Evolutionary conservation across 768 basidiomycete genomes (phyloP), one percentile per base, ranked within the genome.

Genomic region (Lyophyllum shimeji): DNA sequence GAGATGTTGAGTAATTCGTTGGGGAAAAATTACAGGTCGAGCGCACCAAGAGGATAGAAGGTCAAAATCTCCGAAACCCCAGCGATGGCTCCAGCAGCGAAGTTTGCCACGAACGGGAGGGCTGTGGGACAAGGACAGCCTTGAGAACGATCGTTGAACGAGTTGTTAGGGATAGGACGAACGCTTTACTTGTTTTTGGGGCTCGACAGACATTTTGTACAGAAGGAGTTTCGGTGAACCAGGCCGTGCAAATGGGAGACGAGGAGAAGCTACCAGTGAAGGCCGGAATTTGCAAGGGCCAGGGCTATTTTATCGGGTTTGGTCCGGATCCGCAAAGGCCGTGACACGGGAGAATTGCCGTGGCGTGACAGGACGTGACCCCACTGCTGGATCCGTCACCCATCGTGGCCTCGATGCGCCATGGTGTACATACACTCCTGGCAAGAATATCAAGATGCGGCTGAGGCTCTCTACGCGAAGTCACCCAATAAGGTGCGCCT

Each of bases 51-150:
- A 55, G 94, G 93, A 63, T 94, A 95, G 68, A 95, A 92, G 3
- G 90, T 90, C 56, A 90, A 71, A 60, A 90, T 89, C 67, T 89
- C 86, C 3, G 89, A 87, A 60, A 92, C 84, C 54, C 96, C 96
- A 60, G 97, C 97, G 64, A 98, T 95, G 4, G 96, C 97, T 45
- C 97, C 97, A 0, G 96, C 95, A 1, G 87, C 82, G 67, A 99
- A 98, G 66, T 92, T 97, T 60, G 94, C 90, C 53, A 82, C 66
- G 74, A 94, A 94, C 1, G 92, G 92, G 46, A 93, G 79, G 25
- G 91, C 92, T 94, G 57, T 43, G 39, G 43, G 45, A 52, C 15
- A 56, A 51, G 53, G 55, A 53, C 56, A 33, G 46, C 18, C 23
- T 55, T 54, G 5, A 55, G 40, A 2, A 9, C 23, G 34, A 45